Evolutionary conservation across 768 basidiomycete species (phyloP).

Genomic region (Sutorius australiensis): DNA sequence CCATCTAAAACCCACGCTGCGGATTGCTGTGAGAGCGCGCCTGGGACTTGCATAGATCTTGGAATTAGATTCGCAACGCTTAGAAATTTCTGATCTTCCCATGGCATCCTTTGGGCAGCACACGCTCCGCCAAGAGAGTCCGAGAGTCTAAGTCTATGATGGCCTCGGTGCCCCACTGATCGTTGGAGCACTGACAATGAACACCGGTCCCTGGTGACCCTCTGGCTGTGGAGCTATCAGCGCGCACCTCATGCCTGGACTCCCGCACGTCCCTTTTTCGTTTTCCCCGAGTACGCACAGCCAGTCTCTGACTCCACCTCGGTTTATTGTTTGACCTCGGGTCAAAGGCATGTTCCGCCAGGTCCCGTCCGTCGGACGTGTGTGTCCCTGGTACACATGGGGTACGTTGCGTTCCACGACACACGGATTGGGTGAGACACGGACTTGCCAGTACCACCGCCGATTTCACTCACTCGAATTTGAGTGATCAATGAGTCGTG

Average conservation of each 20-base stretch:
- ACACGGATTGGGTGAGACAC: not conserved
- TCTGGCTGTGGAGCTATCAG: not conserved
- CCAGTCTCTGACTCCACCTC: not conserved
- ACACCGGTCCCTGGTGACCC: not conserved
- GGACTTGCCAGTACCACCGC: not conserved
- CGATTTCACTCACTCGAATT: not conserved
- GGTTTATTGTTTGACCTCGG: not conserved
- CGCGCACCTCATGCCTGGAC: not conserved
- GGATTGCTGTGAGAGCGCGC: conserved; percentile 6
- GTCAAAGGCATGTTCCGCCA: not conserved
- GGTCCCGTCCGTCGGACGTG: not conserved
- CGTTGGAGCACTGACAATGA: not conserved
- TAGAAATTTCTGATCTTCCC: not conserved
- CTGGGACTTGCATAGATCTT: not conserved
- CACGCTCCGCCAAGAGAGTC: not conserved
- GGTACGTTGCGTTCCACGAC: not conserved
- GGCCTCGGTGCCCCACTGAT: too few species aligned
- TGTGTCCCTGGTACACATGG: not conserved
- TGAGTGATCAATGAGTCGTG: not conserved
- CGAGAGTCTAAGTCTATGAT: not conserved
- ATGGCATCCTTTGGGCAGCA: not conserved
- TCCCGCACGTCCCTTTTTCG: not conserved
- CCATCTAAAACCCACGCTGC: conserved; percentile 3
- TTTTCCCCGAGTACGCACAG: not conserved
- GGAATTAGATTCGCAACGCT: not conserved